These are phyloP conservation scores for Penicillium cinerascens DNA, from an alignment of 495 filamentous ascomycete genomes.

Conservation along the genomic window DNA sequence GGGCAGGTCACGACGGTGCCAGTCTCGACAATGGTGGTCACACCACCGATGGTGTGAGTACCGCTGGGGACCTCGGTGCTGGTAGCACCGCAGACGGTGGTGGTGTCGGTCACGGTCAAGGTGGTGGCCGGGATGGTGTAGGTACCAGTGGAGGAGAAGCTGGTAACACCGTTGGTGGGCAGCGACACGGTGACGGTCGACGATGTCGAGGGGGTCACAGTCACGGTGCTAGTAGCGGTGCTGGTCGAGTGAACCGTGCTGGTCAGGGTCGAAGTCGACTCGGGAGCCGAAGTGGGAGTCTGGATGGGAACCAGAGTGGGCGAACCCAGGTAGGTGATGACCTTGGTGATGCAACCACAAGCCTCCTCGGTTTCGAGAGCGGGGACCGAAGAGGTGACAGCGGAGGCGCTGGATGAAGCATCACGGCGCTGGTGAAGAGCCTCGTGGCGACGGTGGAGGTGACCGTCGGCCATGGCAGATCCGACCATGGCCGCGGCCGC, in stretches of 20 bases:
- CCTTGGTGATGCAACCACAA: constrained; percentile 69
- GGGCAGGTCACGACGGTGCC: constrained; percentile 72
- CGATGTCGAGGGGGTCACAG: constrained; percentile 14
- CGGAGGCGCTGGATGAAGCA: constrained; percentile 7
- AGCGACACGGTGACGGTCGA: constrained; percentile 27
- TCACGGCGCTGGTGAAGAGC: constrained; percentile 51
- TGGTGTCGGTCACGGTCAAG: constrained; percentile 65
- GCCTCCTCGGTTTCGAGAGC: constrained; percentile 33
- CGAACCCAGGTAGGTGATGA: constrained; percentile 56
- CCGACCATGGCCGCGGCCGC: constrained; percentile 64
- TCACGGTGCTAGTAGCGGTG: constrained; percentile 40
- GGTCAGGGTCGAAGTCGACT: constrained; percentile 25
- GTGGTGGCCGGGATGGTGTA: constrained; percentile 82
- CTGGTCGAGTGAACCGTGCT: constrained; percentile 39
- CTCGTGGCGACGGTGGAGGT: constrained; percentile 60
- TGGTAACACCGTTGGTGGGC: constrained; percentile 64
- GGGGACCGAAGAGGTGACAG: constrained; percentile 32
- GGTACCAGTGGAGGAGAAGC: constrained; percentile 65
- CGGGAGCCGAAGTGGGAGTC: constrained; percentile 5
- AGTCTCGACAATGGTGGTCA: constrained; percentile 68
- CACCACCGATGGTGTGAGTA: constrained; percentile 70
- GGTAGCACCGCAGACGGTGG: constrained; percentile 63
- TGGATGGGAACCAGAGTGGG: constrained; percentile 45
- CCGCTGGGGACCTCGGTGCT: constrained; percentile 61
- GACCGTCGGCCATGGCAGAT: constrained; percentile 56